These are phyloP conservation scores for Takakia lepidozioides DNA, from an alignment of 225 moss, liverwort and hornwort genomes.

Conservation along the genomic window DNA sequence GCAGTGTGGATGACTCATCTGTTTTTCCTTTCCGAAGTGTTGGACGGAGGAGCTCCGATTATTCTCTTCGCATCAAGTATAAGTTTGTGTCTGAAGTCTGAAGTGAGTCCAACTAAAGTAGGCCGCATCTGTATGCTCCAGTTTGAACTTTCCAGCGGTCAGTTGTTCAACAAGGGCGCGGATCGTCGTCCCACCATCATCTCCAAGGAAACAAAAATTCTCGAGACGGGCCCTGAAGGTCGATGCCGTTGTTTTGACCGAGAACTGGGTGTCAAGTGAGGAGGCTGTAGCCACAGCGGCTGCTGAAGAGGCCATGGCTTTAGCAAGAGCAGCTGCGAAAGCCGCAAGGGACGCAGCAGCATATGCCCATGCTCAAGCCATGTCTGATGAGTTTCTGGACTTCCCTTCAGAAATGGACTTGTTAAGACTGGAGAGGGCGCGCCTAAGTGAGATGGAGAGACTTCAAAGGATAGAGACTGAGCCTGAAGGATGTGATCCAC, in stretches of 20 bases:
- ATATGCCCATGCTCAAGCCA: slow-evolving; percentile 39
- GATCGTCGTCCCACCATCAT: slow-evolving; percentile 14
- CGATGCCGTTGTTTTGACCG: slow-evolving; percentile 38
- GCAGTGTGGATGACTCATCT: too few species aligned
- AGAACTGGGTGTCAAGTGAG: slow-evolving; percentile 53
- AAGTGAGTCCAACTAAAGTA: neutral
- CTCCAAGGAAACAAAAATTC: slow-evolving; percentile 4
- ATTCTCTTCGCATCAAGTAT: too few species aligned
- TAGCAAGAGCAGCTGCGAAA: slow-evolving; percentile 62
- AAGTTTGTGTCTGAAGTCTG: neutral
- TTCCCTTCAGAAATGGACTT: slow-evolving; percentile 75
- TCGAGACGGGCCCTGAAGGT: slow-evolving; percentile 18
- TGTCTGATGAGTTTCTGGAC: slow-evolving; percentile 32
- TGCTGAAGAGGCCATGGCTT: slow-evolving; percentile 55
- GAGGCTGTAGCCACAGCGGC: slow-evolving; percentile 27
- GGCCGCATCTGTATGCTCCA: neutral
- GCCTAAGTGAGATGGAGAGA: slow-evolving; percentile 76
- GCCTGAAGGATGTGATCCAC: slow-evolving; percentile 18
- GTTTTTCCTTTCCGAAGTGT: too few species aligned
- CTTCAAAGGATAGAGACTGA: slow-evolving; percentile 33
- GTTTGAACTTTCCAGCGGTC: slow-evolving; percentile 15
- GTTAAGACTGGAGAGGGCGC: slow-evolving; percentile 74
- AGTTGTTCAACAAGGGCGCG: neutral
- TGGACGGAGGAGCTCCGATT: too few species aligned
- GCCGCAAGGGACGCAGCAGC: slow-evolving; percentile 68